phyloP scores from a whole-genome alignment of 345 rosid species.

The Murraya koenigii region DNA sequence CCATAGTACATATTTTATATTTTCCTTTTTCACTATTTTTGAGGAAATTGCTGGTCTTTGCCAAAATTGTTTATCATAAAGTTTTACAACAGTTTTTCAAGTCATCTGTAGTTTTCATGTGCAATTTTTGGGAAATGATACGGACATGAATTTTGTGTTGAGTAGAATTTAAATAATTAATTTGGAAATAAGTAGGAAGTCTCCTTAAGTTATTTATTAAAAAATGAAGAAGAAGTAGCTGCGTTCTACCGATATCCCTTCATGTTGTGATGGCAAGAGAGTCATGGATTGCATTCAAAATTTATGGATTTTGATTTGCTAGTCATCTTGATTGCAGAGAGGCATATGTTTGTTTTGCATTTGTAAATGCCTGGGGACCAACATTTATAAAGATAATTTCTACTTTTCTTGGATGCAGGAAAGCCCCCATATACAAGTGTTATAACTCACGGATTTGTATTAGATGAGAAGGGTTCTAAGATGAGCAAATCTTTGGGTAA shows the following conservation, averaged over 20 bases:
- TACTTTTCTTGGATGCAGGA: conserved; percentile 47
- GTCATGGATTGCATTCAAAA: neutral
- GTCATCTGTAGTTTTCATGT: neutral
- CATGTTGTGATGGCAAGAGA: neutral
- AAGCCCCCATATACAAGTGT: conserved; percentile 84
- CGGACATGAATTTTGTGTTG: neutral
- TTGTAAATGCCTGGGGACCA: neutral
- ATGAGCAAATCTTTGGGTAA: conserved; percentile 98
- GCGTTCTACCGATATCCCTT: neutral
- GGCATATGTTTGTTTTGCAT: conserved; percentile 10
- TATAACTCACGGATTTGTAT: conserved; percentile 92
- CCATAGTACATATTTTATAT: neutral
- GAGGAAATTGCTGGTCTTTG: neutral
- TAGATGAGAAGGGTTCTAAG: conserved; percentile 94
- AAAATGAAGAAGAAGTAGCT: neutral
- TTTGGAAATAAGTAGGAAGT: neutral
- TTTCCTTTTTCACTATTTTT: neutral
- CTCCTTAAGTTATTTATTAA: neutral
- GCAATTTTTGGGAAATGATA: neutral
- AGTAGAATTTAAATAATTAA: neutral
- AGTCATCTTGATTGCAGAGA: neutral
- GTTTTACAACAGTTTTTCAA: neutral
- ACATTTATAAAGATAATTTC: neutral
- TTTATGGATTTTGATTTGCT: conserved; percentile 7
- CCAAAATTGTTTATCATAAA: neutral